Base-by-base conservation (phyloP, 2,329 filamentous ascomycete genomes). In the Diaporthe capsici region DNA sequence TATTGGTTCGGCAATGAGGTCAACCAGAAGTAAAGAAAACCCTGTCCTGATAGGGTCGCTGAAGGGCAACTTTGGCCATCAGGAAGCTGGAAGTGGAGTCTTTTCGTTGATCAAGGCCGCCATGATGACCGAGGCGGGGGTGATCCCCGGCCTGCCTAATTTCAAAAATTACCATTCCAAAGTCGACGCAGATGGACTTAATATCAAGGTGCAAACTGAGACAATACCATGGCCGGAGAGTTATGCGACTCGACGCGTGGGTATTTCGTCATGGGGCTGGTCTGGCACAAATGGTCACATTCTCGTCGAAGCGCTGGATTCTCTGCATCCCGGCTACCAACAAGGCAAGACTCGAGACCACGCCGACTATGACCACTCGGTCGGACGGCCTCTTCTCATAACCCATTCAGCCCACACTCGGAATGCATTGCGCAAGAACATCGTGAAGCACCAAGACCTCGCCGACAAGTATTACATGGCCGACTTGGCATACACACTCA, bases 41-140 rank as follows among this genome's bases (percentile, higher is more conserved):
- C 55, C 55, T n/a, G 55, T 58, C 12, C 3, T 58, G 8, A 22
- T 58, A 8, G 55, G 55, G 20, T 58, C 55, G 5, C 31, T 58
- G 8, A 58, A 58, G 31, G 55, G 55, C 2, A 58, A 58, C 0
- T 58, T 58, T 4, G 55, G 55, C 0, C 55, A 58, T 20, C 55
- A 58, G 4, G 55, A 58, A 58, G 55, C 55, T 10, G 31, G 28
- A 17, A 58, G 28, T 10, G 55, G 55, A 20, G 55, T 58, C 0
- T 58, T 58, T 10, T 8, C 55, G 12, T 8, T 58, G 55, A 58
- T 58, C 28, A 58, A 58, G 55, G 55, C 55, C 6, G 55, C 55
- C 2, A 58, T 58, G 55, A 58, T 58, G 55, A 58, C 55, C 55
- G 55, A 58, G 22, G 55, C 55, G 55, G 55, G 55, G 13, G 55